A percentile compares a stretch with the other conserved stretches of the same genome.
Conservation (phyloP, 2,329 filamentous ascomycete species). For the Xylaria arbuscula region DNA sequence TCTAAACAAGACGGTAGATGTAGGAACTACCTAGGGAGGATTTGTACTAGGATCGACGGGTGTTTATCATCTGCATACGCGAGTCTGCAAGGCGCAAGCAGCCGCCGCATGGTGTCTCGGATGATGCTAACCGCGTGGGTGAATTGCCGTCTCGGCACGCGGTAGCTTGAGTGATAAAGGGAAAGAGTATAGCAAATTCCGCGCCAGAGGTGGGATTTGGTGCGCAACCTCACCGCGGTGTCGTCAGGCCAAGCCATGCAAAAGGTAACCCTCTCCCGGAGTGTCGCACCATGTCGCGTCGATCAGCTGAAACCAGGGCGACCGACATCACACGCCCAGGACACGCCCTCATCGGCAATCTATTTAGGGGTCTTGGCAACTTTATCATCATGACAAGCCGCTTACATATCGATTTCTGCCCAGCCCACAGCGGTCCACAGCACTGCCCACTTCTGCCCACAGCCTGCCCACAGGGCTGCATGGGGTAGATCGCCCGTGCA, state of each 20-base stretch:
- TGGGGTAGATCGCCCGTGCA: constrained; percentile 30
- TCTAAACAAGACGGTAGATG: background rate
- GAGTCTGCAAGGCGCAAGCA: constrained; percentile 19
- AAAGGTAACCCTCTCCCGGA: background rate
- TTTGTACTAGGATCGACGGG: background rate
- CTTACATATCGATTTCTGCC: constrained; percentile 26
- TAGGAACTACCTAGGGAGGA: background rate
- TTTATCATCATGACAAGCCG: constrained; percentile 38
- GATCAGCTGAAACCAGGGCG: constrained; percentile 37
- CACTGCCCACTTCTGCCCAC: constrained; percentile 18
- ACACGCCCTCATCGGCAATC: constrained; percentile 18
- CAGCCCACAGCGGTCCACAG: background rate
- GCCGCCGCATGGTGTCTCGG: constrained; percentile 19
- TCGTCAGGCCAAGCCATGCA: background rate
- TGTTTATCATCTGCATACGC: constrained; percentile 11
- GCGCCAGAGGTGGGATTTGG: constrained; percentile 2
- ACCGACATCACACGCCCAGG: constrained; percentile 18
- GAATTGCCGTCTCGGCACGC: constrained; percentile 15
- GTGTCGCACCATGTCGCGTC: constrained; percentile 7
- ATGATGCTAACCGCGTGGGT: constrained; percentile 9
- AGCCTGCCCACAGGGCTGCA: constrained; percentile 33
- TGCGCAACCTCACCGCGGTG: constrained; percentile 5
- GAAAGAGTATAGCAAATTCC: background rate
- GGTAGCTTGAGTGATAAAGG: background rate
- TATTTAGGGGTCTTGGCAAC: constrained; percentile 30